phyloP scores from a whole-genome alignment of 2,329 filamentous ascomycete species.

The Penicillium brevicompactum region DNA sequence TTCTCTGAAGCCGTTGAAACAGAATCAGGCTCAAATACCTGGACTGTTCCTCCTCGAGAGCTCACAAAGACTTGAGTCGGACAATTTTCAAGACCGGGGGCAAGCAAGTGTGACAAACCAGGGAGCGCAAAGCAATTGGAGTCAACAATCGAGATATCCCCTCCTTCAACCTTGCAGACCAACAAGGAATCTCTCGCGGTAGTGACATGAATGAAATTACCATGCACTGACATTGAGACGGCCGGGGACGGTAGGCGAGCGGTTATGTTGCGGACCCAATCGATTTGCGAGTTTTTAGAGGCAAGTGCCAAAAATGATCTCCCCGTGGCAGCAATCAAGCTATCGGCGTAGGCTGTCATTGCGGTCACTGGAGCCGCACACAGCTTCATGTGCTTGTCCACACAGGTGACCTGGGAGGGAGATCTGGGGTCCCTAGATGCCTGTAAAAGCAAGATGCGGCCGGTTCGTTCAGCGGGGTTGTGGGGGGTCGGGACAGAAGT shows the following conservation, averaged over 20 bases:
- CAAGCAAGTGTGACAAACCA: slow-evolving; percentile 39
- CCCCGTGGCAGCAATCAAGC: slow-evolving; percentile 50
- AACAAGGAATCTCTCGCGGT: slow-evolving; percentile 58
- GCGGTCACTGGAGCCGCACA: slow-evolving; percentile 53
- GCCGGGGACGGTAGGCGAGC: slow-evolving; percentile 52
- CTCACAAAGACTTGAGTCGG: slow-evolving; percentile 53
- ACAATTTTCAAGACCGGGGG: slow-evolving; percentile 32
- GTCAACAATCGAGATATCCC: slow-evolving; percentile 36
- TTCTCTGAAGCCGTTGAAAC: slow-evolving; percentile 29
- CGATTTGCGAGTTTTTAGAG: slow-evolving; percentile 43
- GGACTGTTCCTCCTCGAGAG: slow-evolving; percentile 55
- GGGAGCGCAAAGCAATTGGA: slow-evolving; percentile 36
- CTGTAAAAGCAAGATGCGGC: slow-evolving; percentile 43
- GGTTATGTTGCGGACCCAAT: slow-evolving; percentile 44
- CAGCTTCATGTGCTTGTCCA: slow-evolving; percentile 39
- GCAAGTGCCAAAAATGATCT: slow-evolving; percentile 46
- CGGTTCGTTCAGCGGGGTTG: slow-evolving; percentile 21
- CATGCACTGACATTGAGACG: slow-evolving; percentile 51
- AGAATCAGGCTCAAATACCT: slow-evolving; percentile 34
- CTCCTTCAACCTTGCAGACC: slow-evolving; percentile 46
- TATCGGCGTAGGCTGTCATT: slow-evolving; percentile 54
- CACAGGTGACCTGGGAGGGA: slow-evolving; percentile 34
- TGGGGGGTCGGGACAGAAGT: slow-evolving; percentile 35
- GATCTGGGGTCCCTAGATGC: slow-evolving; percentile 30
- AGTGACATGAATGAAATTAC: slow-evolving; percentile 55